Conservation (phyloP, 306 rosid genomes). For the Alnus glutinosa region DNA sequence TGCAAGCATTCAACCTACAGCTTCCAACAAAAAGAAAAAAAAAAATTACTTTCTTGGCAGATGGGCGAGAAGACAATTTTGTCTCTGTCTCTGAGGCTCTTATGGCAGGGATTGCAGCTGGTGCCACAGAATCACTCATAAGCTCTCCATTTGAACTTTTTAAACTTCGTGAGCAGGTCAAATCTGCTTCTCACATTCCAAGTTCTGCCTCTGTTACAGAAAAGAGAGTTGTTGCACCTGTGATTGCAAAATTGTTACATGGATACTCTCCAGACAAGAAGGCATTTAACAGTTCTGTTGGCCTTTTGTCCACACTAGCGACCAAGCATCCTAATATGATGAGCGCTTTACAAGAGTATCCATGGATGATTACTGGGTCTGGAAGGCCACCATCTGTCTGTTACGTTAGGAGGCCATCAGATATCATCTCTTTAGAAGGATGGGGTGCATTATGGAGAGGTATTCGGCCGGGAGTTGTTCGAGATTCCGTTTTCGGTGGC, state of each 20-base stretch:
- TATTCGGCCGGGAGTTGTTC: slow-evolving; percentile 68
- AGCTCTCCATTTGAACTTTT: slow-evolving; percentile 85
- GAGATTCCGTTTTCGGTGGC: slow-evolving; percentile 88
- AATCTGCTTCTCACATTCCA: slow-evolving; percentile 56
- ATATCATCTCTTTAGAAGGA: slow-evolving; percentile 82
- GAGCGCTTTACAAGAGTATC: slow-evolving; percentile 69
- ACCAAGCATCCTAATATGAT: slow-evolving; percentile 60
- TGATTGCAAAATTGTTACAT: slow-evolving; percentile 53
- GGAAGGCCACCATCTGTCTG: slow-evolving; percentile 76
- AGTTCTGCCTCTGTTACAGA: slow-evolving; percentile 42
- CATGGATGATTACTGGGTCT: slow-evolving; percentile 96
- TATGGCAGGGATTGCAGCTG: slow-evolving; percentile 76
- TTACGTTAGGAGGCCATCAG: slow-evolving; percentile 56
- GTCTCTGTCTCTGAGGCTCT: slow-evolving; percentile 69
- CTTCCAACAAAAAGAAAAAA: background rate
- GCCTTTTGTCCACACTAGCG: slow-evolving; percentile 73
- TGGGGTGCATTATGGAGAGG: slow-evolving; percentile 86
- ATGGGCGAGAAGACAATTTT: slow-evolving; percentile 73
- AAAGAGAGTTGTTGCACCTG: slow-evolving; percentile 52
- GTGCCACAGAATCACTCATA: slow-evolving; percentile 64
- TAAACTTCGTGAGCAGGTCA: slow-evolving; percentile 81
- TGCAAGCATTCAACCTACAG: background rate
- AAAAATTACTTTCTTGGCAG: slow-evolving; percentile 43
- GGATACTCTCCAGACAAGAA: slow-evolving; percentile 71
- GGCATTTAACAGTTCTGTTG: slow-evolving; percentile 55